phyloP scores from a whole-genome alignment of 1,284 basidiomycete genomes.

The Malassezia dermatis region DNA sequence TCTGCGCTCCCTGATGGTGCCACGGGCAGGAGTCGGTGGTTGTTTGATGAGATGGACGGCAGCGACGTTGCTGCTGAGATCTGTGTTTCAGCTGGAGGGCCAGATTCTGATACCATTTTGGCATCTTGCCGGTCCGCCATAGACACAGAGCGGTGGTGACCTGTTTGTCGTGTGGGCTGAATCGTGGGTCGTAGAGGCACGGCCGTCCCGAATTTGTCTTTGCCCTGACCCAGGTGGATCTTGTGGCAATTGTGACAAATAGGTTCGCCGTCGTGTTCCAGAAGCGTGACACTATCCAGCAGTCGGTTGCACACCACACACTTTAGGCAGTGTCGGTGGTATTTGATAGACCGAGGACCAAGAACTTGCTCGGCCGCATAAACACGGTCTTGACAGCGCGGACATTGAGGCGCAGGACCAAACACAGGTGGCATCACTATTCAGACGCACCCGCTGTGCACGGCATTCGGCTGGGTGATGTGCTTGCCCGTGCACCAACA shows the following conservation, averaged over 20 bases:
- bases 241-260: conserved; percentile 46
- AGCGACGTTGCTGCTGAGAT: background rate
- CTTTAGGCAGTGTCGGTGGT: conserved; percentile 45
- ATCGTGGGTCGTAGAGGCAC: conserved; percentile 26
- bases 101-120: background rate
- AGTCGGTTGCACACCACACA: conserved; percentile 43
- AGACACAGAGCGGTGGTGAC: background rate
- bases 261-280: conserved; percentile 45
- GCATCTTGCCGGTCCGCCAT: background rate
- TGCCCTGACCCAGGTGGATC: conserved; percentile 42
- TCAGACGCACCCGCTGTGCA: background rate
- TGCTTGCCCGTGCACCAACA: background rate
- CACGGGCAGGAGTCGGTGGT: background rate
- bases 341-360: conserved; percentile 38
- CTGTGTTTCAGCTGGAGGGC: background rate
- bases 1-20: background rate
- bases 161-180: background rate
- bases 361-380: conserved; percentile 45
- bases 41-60: conserved; percentile 9
- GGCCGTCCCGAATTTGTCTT: conserved; percentile 40
- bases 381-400: conserved; percentile 39
- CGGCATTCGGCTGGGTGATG: background rate
- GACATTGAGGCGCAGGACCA: conserved; percentile 41
- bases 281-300: conserved; percentile 40
- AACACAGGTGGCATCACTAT: conserved; percentile 24